phyloP scores from a whole-genome alignment of 2,329 filamentous ascomycete genomes.

The Myriosclerotinia duriaeana region DNA sequence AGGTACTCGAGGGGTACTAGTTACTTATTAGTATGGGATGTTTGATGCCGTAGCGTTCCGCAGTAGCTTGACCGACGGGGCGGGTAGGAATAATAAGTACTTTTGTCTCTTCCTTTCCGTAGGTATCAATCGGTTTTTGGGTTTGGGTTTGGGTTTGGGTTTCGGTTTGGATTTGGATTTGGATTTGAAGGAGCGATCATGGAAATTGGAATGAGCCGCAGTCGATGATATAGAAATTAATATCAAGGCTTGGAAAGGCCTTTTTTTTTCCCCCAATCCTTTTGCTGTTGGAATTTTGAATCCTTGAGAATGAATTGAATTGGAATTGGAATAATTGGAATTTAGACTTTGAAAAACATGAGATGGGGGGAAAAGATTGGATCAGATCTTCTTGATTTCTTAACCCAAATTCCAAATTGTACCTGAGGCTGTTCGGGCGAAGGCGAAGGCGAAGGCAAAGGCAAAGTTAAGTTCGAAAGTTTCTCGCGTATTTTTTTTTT shows the following conservation, averaged over 20 bases:
- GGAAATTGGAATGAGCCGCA: constrained; percentile 12
- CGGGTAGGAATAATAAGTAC: not conserved
- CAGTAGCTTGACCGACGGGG: constrained; percentile 4
- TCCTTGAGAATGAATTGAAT: too few relatives aligned
- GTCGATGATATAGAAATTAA: not conserved
- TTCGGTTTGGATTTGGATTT: not conserved
- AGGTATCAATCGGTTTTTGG: not conserved
- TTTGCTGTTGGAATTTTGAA: not conserved
- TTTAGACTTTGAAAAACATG: not conserved
- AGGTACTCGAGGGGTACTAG: constrained; percentile 1
- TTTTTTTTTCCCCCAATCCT: not conserved
- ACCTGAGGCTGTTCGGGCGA: constrained; percentile 6
- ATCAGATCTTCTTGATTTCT: constrained; percentile 10
- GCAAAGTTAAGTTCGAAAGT: constrained; percentile 4
- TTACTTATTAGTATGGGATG: not conserved
- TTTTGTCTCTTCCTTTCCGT: not conserved
- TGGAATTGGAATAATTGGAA: not conserved
- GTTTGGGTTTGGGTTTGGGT: not conserved
- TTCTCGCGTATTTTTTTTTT: constrained; percentile 13
- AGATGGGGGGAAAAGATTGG: not conserved
- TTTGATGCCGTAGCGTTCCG: not conserved
- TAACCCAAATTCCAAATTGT: constrained; percentile 5
- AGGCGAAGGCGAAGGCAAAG: not conserved
- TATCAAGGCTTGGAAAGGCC: not conserved
- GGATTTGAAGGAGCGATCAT: constrained; percentile 12